These are phyloP conservation scores for Colletotrichum truncatum DNA, from an alignment of 2,329 filamentous ascomycete genomes.

Conservation along the genomic window DNA sequence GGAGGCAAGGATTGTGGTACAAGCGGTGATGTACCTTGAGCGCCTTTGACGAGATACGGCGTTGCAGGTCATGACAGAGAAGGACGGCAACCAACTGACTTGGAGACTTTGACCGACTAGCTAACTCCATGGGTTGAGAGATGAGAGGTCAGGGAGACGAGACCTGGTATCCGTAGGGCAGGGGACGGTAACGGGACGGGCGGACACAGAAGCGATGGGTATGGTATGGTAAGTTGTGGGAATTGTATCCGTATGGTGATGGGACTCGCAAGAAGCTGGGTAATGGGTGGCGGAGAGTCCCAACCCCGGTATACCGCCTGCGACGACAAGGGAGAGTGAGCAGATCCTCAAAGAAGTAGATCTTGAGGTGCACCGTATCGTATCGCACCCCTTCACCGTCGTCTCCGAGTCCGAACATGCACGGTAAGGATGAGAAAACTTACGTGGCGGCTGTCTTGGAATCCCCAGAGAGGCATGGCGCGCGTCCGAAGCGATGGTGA, in stretches of 20 bases:
- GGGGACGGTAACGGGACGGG: slow-evolving; percentile 7
- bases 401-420: neutral
- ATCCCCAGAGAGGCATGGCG: neutral
- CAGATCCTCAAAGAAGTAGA: slow-evolving; percentile 14
- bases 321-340: slow-evolving; percentile 17
- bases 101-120: neutral
- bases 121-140: slow-evolving; percentile 7
- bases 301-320: slow-evolving; percentile 12
- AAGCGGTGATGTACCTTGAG: neutral
- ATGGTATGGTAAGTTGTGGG: neutral
- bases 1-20: slow-evolving; percentile 21
- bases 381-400: neutral
- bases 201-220: slow-evolving; percentile 14
- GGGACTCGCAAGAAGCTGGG: slow-evolving; percentile 1
- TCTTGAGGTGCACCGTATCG: neutral
- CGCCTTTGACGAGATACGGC: slow-evolving; percentile 8
- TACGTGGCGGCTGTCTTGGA: neutral
- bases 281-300: slow-evolving; percentile 15
- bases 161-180: slow-evolving; percentile 10
- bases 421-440: neutral
- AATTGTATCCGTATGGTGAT: neutral
- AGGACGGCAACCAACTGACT: neutral
- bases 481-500: slow-evolving; percentile 4
- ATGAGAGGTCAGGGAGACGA: slow-evolving; percentile 2
- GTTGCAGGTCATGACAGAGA: neutral